Conservation (phyloP, 2,329 filamentous ascomycete genomes). For the Sclerotiophoma versabilis region DNA sequence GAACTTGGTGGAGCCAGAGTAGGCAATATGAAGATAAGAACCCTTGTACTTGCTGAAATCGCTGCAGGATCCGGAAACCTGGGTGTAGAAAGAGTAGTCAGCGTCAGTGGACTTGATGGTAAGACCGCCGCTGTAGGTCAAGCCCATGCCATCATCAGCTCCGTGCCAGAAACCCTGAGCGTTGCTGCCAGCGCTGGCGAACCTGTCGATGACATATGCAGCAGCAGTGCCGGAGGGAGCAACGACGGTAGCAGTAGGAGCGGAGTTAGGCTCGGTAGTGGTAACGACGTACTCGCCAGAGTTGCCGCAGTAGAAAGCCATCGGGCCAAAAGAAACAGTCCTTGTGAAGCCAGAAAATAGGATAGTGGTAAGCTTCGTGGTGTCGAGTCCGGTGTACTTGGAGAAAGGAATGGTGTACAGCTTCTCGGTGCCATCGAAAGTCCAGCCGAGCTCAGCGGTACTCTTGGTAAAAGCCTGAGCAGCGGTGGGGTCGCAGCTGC, state of each 20-base stretch:
- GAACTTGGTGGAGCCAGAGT: conserved; percentile 68
- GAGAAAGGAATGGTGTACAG: conserved; percentile 66
- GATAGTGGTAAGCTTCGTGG: conserved; percentile 60
- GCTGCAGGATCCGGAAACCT: conserved; percentile 62
- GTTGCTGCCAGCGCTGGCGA: conserved; percentile 61
- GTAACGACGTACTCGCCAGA: conserved; percentile 60
- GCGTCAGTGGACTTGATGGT: conserved; percentile 66
- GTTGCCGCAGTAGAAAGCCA: conserved; percentile 65
- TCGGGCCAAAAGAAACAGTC: conserved; percentile 62
- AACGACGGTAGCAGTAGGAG: conserved; percentile 58
- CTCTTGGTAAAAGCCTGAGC: conserved; percentile 50
- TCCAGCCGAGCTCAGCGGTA: conserved; percentile 63
- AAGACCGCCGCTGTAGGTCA: conserved; percentile 61
- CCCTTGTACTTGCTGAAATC: conserved; percentile 63
- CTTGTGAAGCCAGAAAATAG: conserved; percentile 58
- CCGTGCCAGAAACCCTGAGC: conserved; percentile 71
- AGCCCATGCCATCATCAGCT: conserved; percentile 64
- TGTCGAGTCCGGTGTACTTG: conserved; percentile 60
- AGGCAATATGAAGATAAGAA: conserved; percentile 70
- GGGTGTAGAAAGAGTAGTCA: conserved; percentile 68
- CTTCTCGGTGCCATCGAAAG: conserved; percentile 66
- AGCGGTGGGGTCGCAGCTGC: conserved; percentile 53
- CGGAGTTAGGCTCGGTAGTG: conserved; percentile 50
- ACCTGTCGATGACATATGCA: conserved; percentile 67
- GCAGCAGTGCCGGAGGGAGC: conserved; percentile 58